Conservation (phyloP, 129 eudicot genomes). For the Heracleum sosnowskyi region DNA sequence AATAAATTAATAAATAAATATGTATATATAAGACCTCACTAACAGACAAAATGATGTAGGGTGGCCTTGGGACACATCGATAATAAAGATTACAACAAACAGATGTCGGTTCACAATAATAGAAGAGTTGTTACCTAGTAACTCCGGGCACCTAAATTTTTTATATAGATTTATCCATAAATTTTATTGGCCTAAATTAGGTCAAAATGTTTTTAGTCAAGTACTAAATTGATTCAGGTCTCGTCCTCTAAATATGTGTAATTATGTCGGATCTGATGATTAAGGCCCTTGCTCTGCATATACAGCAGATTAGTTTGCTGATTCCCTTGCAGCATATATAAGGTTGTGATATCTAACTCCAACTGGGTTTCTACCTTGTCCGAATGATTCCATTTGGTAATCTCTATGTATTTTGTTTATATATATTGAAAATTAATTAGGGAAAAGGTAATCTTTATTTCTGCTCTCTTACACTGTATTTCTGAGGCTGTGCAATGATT, state of each 20-base stretch:
- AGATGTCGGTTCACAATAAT: neutral
- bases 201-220: slow-evolving; percentile 1
- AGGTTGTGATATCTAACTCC: neutral
- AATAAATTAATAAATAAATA: neutral
- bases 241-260: neutral
- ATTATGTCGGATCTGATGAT: neutral
- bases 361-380: neutral
- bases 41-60: neutral
- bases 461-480: neutral
- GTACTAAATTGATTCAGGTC: neutral
- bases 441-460: neutral
- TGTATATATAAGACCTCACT: neutral
- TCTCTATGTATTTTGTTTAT: neutral
- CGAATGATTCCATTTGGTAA: slow-evolving; percentile 5
- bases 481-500: neutral
- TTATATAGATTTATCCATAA: slow-evolving; percentile 1
- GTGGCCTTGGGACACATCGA: neutral
- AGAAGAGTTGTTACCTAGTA: neutral
- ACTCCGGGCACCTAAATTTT: neutral
- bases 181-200: neutral
- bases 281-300: neutral
- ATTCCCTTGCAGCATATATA: neutral
- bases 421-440: neutral
- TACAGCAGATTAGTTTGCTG: neutral
- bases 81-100: neutral